phyloP scores from a whole-genome alignment of 441 rosid genomes.

The Eugenia klotzschiana region DNA sequence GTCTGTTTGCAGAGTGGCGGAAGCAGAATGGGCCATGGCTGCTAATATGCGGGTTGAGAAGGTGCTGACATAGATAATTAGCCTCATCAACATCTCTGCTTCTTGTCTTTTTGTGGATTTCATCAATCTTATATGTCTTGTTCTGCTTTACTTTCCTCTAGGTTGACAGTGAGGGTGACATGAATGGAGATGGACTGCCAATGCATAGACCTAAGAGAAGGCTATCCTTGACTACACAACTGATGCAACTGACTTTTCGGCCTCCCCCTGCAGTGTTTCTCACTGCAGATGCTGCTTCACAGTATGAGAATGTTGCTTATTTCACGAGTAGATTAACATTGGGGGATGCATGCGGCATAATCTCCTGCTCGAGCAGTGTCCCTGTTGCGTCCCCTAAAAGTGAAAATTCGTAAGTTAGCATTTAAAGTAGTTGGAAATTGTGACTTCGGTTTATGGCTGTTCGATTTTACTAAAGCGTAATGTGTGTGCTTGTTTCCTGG shows the following conservation, averaged over 20 bases:
- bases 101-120: not conserved
- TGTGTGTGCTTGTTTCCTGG: not conserved
- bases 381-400: not conserved
- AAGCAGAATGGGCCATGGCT: slow-evolving; percentile 6
- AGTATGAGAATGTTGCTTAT: not conserved
- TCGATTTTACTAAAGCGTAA: not conserved
- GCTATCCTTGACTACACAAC: slow-evolving; percentile 3
- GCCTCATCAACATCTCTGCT: not conserved
- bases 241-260: slow-evolving; percentile 9
- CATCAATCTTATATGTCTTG: not conserved
- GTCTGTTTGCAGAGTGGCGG: slow-evolving; percentile 3
- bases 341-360: slow-evolving; percentile 7
- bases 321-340: not conserved
- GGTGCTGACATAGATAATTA: not conserved
- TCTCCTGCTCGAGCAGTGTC: not conserved
- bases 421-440: not conserved
- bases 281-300: not conserved
- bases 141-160: not conserved
- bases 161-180: not conserved
- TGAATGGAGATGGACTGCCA: slow-evolving; percentile 3
- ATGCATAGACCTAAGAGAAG: slow-evolving; percentile 1
- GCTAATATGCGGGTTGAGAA: not conserved
- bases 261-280: slow-evolving; percentile 12
- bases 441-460: not conserved
- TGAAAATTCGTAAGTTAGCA: slow-evolving; percentile 4